Base-by-base conservation (phyloP, 345 rosid species). In the Boechera stricta region DNA sequence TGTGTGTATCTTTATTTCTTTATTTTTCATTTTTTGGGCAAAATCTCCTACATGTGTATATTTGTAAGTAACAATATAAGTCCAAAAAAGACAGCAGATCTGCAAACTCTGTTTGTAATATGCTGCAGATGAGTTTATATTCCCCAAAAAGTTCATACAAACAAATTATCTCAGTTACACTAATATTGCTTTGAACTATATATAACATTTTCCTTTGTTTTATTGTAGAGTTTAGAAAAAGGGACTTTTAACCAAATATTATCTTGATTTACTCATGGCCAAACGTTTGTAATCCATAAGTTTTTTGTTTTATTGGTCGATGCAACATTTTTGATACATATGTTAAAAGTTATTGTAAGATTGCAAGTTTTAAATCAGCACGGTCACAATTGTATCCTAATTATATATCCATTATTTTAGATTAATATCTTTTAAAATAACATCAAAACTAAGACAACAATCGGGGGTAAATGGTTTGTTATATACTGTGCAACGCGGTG, bases 81-180 rank as follows among this genome's bases (percentile, higher is more conserved):
- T 71, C 71, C 80, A 71, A 70, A 51, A 70, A 70, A 41, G 35
- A 70, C 66, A 77, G 76, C 47, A 71, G 54, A 71, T 71, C 76
- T 45, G 66, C 67, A 71, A 47, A 15, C 80, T 70, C 64, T 54
- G 71, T 69, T 53, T 68, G 51, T 69, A 62, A 52, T 53, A 21
- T 52, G 64, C 64, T 76, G 57, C 57, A 42, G 15, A 42, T 76
- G 32, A 13, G 49, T 70, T 55, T 64, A 55, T 64, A 64, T 77
- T 77, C 76, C 54, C n/a, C 32, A 33, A 35, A 69, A 53, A 10
- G 39, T 68, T 49, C 39, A 24, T 54, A 7, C 32, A 60, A 29
- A 41, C 12, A 58, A 5, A 57, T 49, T 47, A 36, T 5, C 26
- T 55, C 36, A 4, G 24, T 35, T 66, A 41, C 58, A 73, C 10